Base-by-base conservation (phyloP, 176 grass and related monocot genomes). In the Puya raimondii region DNA sequence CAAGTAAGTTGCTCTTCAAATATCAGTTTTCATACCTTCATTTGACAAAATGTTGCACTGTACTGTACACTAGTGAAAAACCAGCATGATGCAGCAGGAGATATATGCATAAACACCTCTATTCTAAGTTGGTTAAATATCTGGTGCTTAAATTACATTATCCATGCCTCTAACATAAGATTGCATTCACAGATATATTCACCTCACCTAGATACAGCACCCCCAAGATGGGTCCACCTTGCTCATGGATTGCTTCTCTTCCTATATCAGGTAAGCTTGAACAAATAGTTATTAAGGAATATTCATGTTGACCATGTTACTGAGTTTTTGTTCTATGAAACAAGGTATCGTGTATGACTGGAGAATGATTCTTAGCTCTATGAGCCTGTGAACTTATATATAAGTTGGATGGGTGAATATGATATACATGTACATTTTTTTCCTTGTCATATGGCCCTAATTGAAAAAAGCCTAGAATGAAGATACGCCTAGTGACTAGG, bases 141-240 rank as follows among this genome's bases (percentile, higher is more conserved):
- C 10, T 18, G 53, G 18, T 61, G 54, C 10, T 59, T 17, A 59
- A n/a, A 57, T 16, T 0, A 17, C 53, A 57, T 17, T 21, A 59
- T 59, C 3, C 21, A 0, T 61, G 56, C 10, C 21, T 61, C 17
- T 61, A 22, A 61, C 56, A 76, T 57, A 53, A 52, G 48, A 26
- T 48, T 80, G 74, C 48, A 20, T 65, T 66, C 21, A 61, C 83
- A 97, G 93, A 83, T 97, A 71, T 97, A 90, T 79, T 87, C 89
- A 33, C 89, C 89, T 17, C 89, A 2, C 56, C 90, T 97, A 17
- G 89, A 97, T 74, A 88, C 86, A 70, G 89, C 93, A 68, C 93
- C 93, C 15, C 93, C 93, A 77, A 92, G 93, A 74, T 97, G 93
- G 93, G 86, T 97, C 61, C 93, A 97, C 79, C 84, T 97, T 85